phyloP scores from a whole-genome alignment of 2,329 filamentous ascomycete genomes.

The Fusarium keratoplasticum region DNA sequence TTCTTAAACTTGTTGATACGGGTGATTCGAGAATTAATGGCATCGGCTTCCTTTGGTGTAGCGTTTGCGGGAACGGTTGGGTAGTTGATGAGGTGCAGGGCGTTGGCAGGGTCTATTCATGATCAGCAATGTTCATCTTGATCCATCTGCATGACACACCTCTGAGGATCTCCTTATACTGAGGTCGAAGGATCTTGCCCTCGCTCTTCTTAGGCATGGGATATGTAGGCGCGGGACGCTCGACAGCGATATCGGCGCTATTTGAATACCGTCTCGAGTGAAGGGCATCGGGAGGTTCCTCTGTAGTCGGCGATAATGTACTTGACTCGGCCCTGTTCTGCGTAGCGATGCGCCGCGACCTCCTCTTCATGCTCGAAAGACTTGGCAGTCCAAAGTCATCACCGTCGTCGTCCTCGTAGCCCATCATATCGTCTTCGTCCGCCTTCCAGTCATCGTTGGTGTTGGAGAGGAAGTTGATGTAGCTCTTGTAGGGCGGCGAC shows the following conservation, averaged over 20 bases:
- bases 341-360: constrained; percentile 66
- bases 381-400: constrained; percentile 97
- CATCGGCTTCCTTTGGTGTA: constrained; percentile 84
- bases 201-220: constrained; percentile 90
- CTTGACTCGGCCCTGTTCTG: constrained; percentile 49
- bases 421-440: constrained; percentile 81
- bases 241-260: constrained; percentile 94
- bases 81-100: constrained; percentile 93
- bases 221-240: constrained; percentile 84
- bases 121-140: constrained; percentile 26
- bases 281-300: constrained; percentile 52
- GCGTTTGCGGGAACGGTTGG: constrained; percentile 79
- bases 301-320: constrained; percentile 51
- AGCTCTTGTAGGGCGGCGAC: constrained; percentile 74
- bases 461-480: constrained; percentile 83
- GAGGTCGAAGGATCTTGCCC: constrained; percentile 94
- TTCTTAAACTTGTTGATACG: constrained; percentile 99
- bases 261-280: constrained; percentile 75
- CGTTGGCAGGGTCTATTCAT: constrained; percentile 81
- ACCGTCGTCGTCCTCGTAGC: constrained; percentile 87
- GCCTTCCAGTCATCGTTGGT: constrained; percentile 86
- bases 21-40: constrained; percentile 86
- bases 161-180: constrained; percentile 95
- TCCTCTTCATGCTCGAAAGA: constrained; percentile 89
- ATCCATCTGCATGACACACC: constrained; percentile 54